Evolutionary conservation across 805 yeast species (phyloP).

Genomic region (Hanseniaspora clermontiae): DNA sequence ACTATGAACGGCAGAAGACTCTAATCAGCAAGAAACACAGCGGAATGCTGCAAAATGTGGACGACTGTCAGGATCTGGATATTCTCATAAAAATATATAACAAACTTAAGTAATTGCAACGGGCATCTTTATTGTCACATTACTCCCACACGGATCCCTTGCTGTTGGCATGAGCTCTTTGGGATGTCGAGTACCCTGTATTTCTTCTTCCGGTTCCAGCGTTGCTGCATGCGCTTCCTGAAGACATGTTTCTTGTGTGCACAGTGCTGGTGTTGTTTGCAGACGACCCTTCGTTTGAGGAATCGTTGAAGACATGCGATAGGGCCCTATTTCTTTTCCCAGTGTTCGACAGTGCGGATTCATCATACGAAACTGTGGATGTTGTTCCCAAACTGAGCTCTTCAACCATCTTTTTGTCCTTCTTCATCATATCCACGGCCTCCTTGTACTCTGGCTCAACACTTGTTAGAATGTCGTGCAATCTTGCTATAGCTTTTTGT

Average conservation of each 20-base stretch:
- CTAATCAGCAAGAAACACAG: neutral
- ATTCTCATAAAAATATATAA: neutral
- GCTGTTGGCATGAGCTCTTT: neutral
- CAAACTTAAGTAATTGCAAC: neutral
- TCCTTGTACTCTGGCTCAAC: conserved; percentile 36
- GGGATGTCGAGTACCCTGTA: conserved; percentile 5
- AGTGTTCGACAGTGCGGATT: neutral
- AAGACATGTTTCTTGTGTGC: conserved; percentile 1
- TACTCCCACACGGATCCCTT: conserved; percentile 2
- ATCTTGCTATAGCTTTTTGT: conserved; percentile 45
- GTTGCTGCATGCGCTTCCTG: neutral
- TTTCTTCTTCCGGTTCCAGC: neutral
- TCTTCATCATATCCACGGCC: conserved; percentile 33
- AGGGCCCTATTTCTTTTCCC: conserved; percentile 1
- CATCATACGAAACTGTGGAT: neutral
- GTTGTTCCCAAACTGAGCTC: conserved; percentile 59
- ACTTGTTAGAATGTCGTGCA: conserved; percentile 50
- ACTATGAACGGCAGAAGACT: neutral
- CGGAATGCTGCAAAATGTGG: neutral
- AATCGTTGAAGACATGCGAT: conserved; percentile 6
- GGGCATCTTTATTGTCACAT: too few relatives aligned
- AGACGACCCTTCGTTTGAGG: neutral
- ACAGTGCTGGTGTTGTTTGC: neutral
- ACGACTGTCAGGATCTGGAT: neutral
- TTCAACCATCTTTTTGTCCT: conserved; percentile 75